Percentiles rank a stretch among this genome's conserved stretches.
These are phyloP conservation scores for Mediolabrus comicus DNA, from an alignment of 108 stramenopile genomes.

Conservation along the genomic window DNA sequence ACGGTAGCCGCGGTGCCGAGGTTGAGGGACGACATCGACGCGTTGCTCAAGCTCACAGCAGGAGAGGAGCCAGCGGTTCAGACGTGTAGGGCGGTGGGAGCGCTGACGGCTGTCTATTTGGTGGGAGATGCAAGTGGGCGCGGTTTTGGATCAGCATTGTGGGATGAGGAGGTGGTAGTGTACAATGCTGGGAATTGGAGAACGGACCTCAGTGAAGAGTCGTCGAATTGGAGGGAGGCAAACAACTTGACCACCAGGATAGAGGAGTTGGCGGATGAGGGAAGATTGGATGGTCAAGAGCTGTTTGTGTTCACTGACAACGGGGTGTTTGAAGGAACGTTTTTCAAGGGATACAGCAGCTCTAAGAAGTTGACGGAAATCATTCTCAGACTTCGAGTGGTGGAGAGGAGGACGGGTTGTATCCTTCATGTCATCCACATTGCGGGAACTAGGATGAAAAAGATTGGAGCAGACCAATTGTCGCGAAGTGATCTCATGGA, in stretches of 20 bases:
- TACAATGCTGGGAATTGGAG: conserved; percentile 12
- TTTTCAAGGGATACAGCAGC: conserved; percentile 42
- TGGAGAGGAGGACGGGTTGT: conserved; percentile 1
- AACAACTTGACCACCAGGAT: conserved; percentile 19
- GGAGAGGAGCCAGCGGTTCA: not conserved
- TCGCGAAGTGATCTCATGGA: conserved; percentile 35
- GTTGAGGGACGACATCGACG: conserved; percentile 15
- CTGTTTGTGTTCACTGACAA: conserved; percentile 54
- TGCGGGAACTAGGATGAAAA: conserved; percentile 49
- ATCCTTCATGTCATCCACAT: conserved; percentile 34
- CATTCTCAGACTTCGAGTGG: conserved; percentile 28
- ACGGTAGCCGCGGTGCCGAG: conserved; percentile 26
- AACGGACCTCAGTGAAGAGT: not conserved
- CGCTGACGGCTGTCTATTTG: not conserved
- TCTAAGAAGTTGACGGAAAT: conserved; percentile 21
- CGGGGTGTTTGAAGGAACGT: conserved; percentile 27
- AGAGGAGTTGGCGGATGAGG: not conserved
- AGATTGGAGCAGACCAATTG: conserved; percentile 36
- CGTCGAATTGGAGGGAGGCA: conserved; percentile 39
- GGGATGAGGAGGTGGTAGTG: not conserved
- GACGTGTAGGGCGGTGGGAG: not conserved
- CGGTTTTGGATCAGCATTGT: conserved; percentile 29
- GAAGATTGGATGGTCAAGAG: conserved; percentile 12
- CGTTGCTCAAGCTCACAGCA: not conserved
- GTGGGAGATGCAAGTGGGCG: conserved; percentile 38